Base-by-base conservation (phyloP, 1,284 basidiomycete species). In the Ceratobasidium sp. region DNA sequence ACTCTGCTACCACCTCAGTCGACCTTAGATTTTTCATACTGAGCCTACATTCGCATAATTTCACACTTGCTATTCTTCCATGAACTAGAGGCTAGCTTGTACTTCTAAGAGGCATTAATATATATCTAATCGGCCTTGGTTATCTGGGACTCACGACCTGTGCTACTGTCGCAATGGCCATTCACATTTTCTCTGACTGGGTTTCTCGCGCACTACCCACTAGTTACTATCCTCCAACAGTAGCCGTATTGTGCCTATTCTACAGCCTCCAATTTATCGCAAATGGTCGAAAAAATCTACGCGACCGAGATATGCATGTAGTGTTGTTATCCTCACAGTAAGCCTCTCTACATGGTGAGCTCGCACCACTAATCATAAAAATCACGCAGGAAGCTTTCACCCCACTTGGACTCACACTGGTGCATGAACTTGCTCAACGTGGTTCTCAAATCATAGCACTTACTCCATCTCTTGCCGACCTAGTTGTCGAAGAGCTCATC, bases 381-480 rank as follows among this genome's bases (percentile, higher is more conserved):
- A 26, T 53, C 28, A 26, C 9, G 55, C 82, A 94, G 93, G 94
- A 93, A 40, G 92, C 87, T 0, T 93, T 95, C 81, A 92, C 92
- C 1, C 90, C 93, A 1, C 83, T 91, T 26, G 94, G 93, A 2
- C 83, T 94, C 3, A 92, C 91, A 0, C 82, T 94, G 0, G 84
- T 94, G 6, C 89, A 93, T 79, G 85, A 85, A 1, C 85, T 95
- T 3, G 93, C 94, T 0, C 85, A 89, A 77, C 88, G 92, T 66
- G 94, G 94, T 20, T 93, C 93, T 23, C 92, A 93, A 80, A 85
- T 95, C 80, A 93, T 95, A 58, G 91, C 91, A 0, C 88, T 95
- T 42, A 77, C 73, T 12, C 79, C 81, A 5, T 71, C 79, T 5
- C 89, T 92, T 0, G 85, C 89, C 0, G 87, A 90, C 60, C 89